Conservation (phyloP, 805 yeast genomes). For the Sugiyamaella lignohabitans region DNA sequence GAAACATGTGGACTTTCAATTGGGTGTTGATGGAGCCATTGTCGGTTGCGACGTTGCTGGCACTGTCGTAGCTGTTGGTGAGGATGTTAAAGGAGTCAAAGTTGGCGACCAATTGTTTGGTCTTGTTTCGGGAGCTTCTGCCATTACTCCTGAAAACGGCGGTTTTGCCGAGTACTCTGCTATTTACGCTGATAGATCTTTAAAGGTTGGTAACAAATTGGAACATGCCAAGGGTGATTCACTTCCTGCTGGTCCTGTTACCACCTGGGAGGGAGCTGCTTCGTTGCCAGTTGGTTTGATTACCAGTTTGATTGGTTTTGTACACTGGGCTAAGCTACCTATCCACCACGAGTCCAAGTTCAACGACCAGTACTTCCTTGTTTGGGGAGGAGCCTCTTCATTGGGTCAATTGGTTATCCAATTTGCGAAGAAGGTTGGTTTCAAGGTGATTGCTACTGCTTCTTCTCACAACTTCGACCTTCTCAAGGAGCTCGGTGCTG, state of each 20-base stretch:
- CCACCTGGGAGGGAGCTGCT: constrained; percentile 61
- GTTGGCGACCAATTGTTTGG: constrained; percentile 53
- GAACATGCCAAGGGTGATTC: constrained; percentile 15
- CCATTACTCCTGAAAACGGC: constrained; percentile 43
- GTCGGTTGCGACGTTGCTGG: constrained; percentile 61
- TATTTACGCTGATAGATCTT: constrained; percentile 33
- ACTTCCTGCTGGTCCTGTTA: constrained; percentile 36
- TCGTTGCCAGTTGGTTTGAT: constrained; percentile 47
- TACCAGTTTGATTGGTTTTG: constrained; percentile 42
- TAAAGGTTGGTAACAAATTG: constrained; percentile 18
- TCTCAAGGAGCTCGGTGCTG: constrained; percentile 45
- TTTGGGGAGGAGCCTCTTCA: constrained; percentile 50
- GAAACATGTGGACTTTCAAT: constrained; percentile 45
- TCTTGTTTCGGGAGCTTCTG: constrained; percentile 48
- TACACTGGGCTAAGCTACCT: constrained; percentile 25
- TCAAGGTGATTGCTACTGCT: constrained; percentile 45
- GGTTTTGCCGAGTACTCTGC: constrained; percentile 49
- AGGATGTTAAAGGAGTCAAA: constrained; percentile 34
- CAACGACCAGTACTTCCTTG: constrained; percentile 17
- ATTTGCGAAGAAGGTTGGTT: constrained; percentile 46
- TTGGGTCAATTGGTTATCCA: constrained; percentile 55
- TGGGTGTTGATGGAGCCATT: too few species aligned
- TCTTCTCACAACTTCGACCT: constrained; percentile 40
- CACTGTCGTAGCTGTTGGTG: constrained; percentile 45
- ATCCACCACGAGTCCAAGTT: constrained; percentile 27